Percentiles rank a stretch among this genome's conserved stretches.
Evolutionary conservation across 306 rosid species (phyloP).

Genomic region (Sphenostylis stenocarpa): DNA sequence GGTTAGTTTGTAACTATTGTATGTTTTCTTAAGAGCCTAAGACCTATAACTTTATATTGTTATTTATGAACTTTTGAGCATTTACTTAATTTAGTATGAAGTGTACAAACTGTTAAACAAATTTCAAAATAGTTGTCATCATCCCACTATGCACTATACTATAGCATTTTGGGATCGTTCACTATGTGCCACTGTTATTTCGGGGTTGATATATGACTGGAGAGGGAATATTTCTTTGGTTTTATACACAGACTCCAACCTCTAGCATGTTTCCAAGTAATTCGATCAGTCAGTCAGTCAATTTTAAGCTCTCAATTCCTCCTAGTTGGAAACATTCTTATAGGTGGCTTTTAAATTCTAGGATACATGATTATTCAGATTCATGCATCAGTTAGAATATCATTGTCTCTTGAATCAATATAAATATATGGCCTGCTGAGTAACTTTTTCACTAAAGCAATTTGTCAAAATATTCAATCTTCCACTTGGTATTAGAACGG

Average conservation of each 20-base stretch:
- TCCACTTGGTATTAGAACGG: background rate
- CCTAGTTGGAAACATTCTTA: background rate
- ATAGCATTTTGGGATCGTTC: background rate
- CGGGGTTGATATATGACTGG: background rate
- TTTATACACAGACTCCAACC: background rate
- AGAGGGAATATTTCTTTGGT: background rate
- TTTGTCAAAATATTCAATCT: background rate
- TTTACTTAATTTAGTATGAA: background rate
- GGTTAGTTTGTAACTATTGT: background rate
- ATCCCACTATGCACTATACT: background rate
- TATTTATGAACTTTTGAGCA: too few relatives aligned
- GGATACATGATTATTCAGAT: too few relatives aligned
- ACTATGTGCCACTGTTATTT: background rate
- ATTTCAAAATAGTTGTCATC: background rate
- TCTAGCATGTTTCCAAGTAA: background rate
- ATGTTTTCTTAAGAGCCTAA: background rate
- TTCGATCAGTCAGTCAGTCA: background rate
- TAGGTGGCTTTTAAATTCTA: background rate
- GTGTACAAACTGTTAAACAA: background rate
- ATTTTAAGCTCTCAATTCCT: background rate
- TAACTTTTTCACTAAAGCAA: background rate
- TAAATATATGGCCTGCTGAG: background rate
- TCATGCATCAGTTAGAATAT: too few relatives aligned
- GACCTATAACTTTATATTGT: background rate
- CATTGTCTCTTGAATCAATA: background rate